Conservation (phyloP, 1,284 basidiomycete genomes). For the Pseudozyma thailandica region DNA sequence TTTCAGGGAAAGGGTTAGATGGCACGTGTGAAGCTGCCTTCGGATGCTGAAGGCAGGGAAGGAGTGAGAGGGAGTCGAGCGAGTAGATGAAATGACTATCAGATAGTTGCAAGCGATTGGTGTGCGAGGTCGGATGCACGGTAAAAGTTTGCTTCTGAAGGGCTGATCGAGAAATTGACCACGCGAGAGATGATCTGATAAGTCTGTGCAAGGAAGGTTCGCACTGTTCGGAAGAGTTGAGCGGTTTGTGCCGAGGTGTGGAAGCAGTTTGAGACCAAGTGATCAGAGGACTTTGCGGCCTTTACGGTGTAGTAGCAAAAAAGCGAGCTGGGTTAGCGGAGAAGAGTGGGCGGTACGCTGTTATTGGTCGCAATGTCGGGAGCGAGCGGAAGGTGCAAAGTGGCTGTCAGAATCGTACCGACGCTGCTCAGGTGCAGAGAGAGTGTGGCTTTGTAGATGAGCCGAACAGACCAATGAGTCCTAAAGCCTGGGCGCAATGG, state of each 20-base stretch:
- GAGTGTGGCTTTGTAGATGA: slow-evolving; percentile 3
- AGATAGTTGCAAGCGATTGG: slow-evolving; percentile 6
- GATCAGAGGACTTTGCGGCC: not conserved
- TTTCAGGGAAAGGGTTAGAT: no score
- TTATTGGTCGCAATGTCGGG: slow-evolving; percentile 12
- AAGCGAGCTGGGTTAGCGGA: not conserved
- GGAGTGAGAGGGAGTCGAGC: not conserved
- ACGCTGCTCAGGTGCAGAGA: slow-evolving; percentile 1
- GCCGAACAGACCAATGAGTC: slow-evolving; percentile 3
- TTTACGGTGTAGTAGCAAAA: not conserved
- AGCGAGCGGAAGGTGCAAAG: slow-evolving; percentile 6
- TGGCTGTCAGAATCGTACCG: not conserved
- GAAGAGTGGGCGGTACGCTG: not conserved
- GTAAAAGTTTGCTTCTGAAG: slow-evolving; percentile 2
- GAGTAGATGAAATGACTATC: slow-evolving; percentile 2
- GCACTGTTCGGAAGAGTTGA: not conserved
- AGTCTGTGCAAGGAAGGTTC: not conserved
- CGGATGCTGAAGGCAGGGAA: no score
- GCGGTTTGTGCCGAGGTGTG: not conserved
- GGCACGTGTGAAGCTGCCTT: no score
- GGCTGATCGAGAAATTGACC: not conserved
- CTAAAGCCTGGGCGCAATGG: no score
- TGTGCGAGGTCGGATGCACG: not conserved
- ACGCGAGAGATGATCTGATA: slow-evolving; percentile 4
- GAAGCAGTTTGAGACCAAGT: not conserved